Evolutionary conservation across 768 basidiomycete genomes (phyloP).

Genomic region (Boletus reticulatus): DNA sequence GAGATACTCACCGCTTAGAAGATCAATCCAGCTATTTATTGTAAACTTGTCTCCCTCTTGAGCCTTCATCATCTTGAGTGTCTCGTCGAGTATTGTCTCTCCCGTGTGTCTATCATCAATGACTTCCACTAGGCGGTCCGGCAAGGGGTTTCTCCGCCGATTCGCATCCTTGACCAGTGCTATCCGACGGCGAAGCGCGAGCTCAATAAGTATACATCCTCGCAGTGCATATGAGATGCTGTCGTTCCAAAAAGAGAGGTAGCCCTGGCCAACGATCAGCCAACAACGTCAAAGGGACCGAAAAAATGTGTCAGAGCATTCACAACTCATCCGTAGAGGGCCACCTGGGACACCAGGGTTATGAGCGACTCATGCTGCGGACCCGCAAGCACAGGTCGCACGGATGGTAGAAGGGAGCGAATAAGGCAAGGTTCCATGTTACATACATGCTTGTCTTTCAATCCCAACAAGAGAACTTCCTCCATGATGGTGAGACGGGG

Average conservation of each 20-base stretch:
- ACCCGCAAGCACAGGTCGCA: conserved; percentile 7
- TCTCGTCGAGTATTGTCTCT: conserved; percentile 94
- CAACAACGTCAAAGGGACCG: background rate
- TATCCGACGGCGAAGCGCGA: conserved; percentile 92
- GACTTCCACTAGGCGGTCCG: conserved; percentile 87
- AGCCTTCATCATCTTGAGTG: conserved; percentile 91
- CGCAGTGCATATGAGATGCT: conserved; percentile 98
- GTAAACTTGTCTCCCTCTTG: conserved; percentile 55
- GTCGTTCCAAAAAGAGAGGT: conserved; percentile 99
- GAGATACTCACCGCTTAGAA: conserved; percentile 70
- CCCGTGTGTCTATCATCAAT: conserved; percentile 92
- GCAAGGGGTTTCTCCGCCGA: conserved; percentile 67
- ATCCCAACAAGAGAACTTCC: conserved; percentile 88
- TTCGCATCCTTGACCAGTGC: conserved; percentile 82
- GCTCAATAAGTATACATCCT: conserved; percentile 97
- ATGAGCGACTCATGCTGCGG: conserved; percentile 17
- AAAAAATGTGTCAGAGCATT: conserved; percentile 18
- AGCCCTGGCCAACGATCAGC: conserved; percentile 52
- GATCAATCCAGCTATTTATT: conserved; percentile 92
- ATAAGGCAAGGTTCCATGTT: background rate
- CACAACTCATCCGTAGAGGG: conserved; percentile 2
- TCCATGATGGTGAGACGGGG: conserved; percentile 95
- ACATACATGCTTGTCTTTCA: conserved; percentile 94
- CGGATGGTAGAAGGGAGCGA: conserved; percentile 2
- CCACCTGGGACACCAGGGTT: background rate